phyloP scores from a whole-genome alignment of 495 filamentous ascomycete species.

The Physcia stellaris region DNA sequence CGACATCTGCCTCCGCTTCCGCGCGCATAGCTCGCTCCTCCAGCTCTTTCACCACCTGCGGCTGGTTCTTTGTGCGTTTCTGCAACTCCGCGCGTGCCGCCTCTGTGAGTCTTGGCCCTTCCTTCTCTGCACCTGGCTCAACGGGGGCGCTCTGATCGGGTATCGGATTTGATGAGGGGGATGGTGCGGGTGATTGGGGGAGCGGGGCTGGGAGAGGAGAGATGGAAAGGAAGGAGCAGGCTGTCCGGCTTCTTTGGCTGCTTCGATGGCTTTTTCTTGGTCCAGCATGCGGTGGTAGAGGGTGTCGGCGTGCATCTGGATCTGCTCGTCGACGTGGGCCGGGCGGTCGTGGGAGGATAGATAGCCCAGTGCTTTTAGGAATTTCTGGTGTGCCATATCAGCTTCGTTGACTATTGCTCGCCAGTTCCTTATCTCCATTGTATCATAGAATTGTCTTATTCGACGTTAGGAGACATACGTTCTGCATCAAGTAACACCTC shows the following conservation, averaged over 20 bases:
- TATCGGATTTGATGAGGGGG: background rate
- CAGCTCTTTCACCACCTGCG: conserved; percentile 47
- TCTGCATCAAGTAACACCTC: conserved; percentile 71
- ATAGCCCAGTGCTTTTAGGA: conserved; percentile 87
- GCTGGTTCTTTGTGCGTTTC: conserved; percentile 35
- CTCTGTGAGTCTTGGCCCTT: conserved; percentile 10
- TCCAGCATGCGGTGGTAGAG: conserved; percentile 74
- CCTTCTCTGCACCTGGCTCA: conserved; percentile 29
- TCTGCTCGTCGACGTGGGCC: conserved; percentile 62
- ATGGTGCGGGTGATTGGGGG: conserved; percentile 8
- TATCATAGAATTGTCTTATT: too few species aligned
- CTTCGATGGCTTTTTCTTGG: conserved; percentile 55
- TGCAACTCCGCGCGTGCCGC: background rate
- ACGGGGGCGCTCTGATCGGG: conserved; percentile 23
- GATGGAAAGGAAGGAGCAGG: conserved; percentile 33
- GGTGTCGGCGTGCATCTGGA: conserved; percentile 90
- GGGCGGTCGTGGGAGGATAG: conserved; percentile 49
- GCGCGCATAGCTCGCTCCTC: conserved; percentile 51
- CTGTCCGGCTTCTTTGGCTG: conserved; percentile 49
- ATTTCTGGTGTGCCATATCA: conserved; percentile 38
- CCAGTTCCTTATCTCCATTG: too few species aligned
- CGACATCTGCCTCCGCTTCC: conserved; percentile 41
- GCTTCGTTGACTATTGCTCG: too few species aligned
- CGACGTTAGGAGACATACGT: conserved; percentile 35
- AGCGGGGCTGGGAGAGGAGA: conserved; percentile 26